Conservation (phyloP, 2,329 filamentous ascomycete species). For the Fonsecaea pugnacius region DNA sequence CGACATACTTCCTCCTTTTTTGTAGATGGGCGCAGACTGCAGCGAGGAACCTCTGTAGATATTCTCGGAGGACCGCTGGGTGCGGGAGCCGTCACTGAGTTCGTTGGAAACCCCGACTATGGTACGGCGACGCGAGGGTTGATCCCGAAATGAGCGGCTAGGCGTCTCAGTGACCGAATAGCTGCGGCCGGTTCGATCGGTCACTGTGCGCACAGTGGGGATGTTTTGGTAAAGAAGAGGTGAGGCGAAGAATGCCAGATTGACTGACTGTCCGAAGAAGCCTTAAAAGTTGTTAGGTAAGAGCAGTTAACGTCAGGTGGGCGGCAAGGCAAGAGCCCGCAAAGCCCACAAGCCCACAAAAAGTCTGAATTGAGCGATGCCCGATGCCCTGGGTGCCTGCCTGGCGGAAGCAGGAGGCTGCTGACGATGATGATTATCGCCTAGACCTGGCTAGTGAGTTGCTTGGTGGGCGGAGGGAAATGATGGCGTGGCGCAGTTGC, state of each 20-base stretch:
- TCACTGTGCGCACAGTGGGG: constrained; percentile 34
- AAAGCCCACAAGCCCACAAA: constrained; percentile 8
- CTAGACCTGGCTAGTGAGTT: neutral
- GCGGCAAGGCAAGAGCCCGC: constrained; percentile 10
- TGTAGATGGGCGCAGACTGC: constrained; percentile 29
- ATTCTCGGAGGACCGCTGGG: constrained; percentile 21
- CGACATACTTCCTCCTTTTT: constrained; percentile 67
- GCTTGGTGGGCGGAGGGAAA: neutral
- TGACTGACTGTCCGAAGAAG: constrained; percentile 24
- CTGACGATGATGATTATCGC: constrained; percentile 18
- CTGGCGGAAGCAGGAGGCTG: constrained; percentile 19
- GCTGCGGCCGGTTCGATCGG: constrained; percentile 33
- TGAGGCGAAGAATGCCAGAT: constrained; percentile 37
- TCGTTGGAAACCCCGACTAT: constrained; percentile 32
- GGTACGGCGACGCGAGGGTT: constrained; percentile 32
- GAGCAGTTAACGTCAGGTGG: constrained; percentile 28
- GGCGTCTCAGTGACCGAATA: constrained; percentile 36
- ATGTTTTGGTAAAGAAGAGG: constrained; percentile 33
- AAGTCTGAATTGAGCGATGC: constrained; percentile 3
- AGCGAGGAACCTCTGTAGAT: constrained; percentile 32
- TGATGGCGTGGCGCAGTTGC: constrained; percentile 28
- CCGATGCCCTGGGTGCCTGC: constrained; percentile 2
- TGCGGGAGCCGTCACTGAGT: constrained; percentile 17
- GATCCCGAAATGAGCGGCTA: constrained; percentile 31
- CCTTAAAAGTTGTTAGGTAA: constrained; percentile 20